Percentiles rank a stretch among this genome's conserved stretches.
phyloP scores from a whole-genome alignment of 768 basidiomycete species.

The Sarcomyxa edulis region DNA sequence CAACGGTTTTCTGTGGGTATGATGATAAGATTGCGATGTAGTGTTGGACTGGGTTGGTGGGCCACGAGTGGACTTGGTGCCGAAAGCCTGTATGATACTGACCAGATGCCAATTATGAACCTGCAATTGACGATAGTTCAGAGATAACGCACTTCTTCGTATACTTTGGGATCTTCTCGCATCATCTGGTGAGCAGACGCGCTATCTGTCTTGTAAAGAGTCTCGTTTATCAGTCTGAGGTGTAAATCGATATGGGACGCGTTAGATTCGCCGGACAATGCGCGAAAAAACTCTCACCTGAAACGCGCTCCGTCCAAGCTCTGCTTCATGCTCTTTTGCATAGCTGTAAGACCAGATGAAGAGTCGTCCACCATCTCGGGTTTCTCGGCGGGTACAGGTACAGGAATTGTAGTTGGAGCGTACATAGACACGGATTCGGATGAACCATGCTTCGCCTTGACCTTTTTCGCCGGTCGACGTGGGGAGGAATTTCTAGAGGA shows the following conservation, averaged over 20 bases:
- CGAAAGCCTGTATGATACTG: conserved; percentile 95
- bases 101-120: conserved; percentile 1
- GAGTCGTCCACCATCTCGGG: no score
- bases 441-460: no score
- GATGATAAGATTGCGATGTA: conserved; percentile 63
- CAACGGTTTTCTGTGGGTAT: conserved; percentile 62
- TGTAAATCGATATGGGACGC: background rate
- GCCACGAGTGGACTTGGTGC: conserved; percentile 89
- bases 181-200: conserved; percentile 73
- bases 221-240: conserved; percentile 84
- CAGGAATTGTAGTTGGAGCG: no score
- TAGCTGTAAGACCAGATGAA: conserved; percentile 48
- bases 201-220: conserved; percentile 84
- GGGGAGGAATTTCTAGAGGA: no score
- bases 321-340: conserved; percentile 76
- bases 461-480: no score
- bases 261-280: background rate
- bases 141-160: conserved; percentile 61
- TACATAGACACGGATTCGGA: no score
- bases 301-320: conserved; percentile 86
- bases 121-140: conserved; percentile 3
- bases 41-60: conserved; percentile 85
- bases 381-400: no score
- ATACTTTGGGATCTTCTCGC: conserved; percentile 75
- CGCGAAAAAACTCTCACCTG: conserved; percentile 42